Conservation (phyloP, 1,139 yeast species). For the Nakaseomyces uthaithaninus region DNA sequence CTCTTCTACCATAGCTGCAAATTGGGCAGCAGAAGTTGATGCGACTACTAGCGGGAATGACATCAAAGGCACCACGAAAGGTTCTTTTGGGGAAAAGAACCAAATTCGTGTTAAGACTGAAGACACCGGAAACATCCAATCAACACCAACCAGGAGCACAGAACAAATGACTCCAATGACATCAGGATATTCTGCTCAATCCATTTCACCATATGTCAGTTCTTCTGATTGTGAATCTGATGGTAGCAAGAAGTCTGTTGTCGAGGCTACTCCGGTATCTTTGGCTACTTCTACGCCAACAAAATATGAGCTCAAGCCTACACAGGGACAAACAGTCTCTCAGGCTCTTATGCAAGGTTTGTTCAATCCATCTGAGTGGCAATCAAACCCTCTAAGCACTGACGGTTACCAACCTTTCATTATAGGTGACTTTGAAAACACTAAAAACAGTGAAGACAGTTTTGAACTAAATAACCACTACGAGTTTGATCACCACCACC, state of each 20-base stretch:
- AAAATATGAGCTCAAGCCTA: conserved; percentile 1
- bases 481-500: conserved; percentile 6
- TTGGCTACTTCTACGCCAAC: conserved; percentile 2
- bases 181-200: background rate
- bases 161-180: conserved; percentile 6
- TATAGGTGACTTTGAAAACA: background rate
- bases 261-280: conserved; percentile 3
- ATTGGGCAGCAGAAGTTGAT: conserved; percentile 6
- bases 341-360: conserved; percentile 6
- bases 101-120: conserved; percentile 2
- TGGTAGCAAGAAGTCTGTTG: conserved; percentile 3
- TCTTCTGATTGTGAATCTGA: conserved; percentile 4
- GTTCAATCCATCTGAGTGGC: conserved; percentile 7
- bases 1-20: conserved; percentile 6
- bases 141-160: conserved; percentile 5
- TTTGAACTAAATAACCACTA: background rate
- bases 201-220: conserved; percentile 3
- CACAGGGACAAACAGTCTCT: conserved; percentile 5
- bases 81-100: conserved; percentile 4
- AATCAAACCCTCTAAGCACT: background rate
- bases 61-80: background rate
- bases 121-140: background rate
- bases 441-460: conserved; percentile 1
- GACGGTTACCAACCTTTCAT: conserved; percentile 3
- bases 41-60: background rate